Evolutionary conservation across 179 eudicot genomes (phyloP), one percentile per base, ranked within the genome.

Genomic region (Nepenthes alata): DNA sequence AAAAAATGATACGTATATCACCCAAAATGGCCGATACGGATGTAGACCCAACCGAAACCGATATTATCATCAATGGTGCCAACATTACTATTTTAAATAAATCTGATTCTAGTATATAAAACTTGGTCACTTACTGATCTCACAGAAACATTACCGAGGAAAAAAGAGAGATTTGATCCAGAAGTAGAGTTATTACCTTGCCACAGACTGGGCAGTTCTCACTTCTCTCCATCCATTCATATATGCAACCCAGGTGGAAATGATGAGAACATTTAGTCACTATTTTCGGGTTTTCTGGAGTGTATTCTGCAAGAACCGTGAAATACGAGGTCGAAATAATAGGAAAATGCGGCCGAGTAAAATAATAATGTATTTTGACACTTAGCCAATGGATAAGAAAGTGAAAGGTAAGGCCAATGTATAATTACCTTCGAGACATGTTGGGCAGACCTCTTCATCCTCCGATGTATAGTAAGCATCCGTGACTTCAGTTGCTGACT

Each of bases 171-270:
- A 25, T 25, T 25, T 25, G 25, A 25, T 25, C 25, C 1, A 25
- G 25, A 62, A 38, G 36, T 4, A 44, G 39, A 54, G 44, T 47
- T 10, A 54, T 63, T 86, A 89, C 96, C 96, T 80, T 78, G 79
- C 93, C 96, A 72, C 96, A 89, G 36, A 89, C 94, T 13, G 96
- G 96, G 72, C 96, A 89, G 67, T 60, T 84, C 62, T 89, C 96
- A 70, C 96, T 89, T 80, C 96, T 78, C 73, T 89, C 96, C 96
- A 89, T 89, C 96, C 96, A 89, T 70, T 89, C 96, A 67, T 89
- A 89, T 68, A 89, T 89, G 79, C 96, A 89, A 61, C 96, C 96
- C 63, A 89, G 75, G 68, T 89, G 96, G 79, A 78, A 89, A 77
- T 89, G 96, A 67, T 89, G 96, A 16, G 80, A 82, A 78, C 96